phyloP scores from a whole-genome alignment of 140 eudicot species.

The Anethum foeniculum region DNA sequence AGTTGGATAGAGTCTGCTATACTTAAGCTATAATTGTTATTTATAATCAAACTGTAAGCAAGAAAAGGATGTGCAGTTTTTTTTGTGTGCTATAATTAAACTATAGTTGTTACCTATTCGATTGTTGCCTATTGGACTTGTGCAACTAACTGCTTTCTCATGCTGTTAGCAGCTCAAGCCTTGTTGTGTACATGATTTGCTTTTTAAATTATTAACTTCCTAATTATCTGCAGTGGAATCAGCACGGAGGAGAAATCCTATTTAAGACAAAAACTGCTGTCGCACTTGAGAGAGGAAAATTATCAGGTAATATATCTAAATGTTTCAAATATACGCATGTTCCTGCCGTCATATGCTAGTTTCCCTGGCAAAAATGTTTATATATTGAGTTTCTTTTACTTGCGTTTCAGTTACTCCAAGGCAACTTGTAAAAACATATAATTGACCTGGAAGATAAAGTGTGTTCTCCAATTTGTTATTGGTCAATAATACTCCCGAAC shows the following conservation, averaged over 20 bases:
- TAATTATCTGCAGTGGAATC: slow-evolving; percentile 57
- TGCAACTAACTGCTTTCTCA: neutral
- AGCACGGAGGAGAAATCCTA: slow-evolving; percentile 76
- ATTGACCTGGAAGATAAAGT: neutral
- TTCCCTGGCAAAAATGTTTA: neutral
- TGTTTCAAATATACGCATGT: slow-evolving; percentile 1
- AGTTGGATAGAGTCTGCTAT: neutral
- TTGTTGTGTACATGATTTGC: neutral
- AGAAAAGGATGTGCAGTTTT: neutral
- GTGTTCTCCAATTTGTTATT: neutral
- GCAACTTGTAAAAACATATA: neutral
- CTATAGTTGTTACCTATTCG: no score
- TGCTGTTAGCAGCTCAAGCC: neutral
- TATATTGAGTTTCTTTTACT: neutral
- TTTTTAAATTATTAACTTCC: slow-evolving; percentile 1
- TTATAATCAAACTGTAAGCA: neutral
- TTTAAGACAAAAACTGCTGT: slow-evolving; percentile 69
- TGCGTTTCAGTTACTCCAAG: neutral
- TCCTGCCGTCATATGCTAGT: slow-evolving; percentile 9
- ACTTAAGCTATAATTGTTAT: neutral
- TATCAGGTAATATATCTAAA: slow-evolving; percentile 48
- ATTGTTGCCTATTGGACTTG: neutral
- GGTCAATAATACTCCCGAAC: neutral
- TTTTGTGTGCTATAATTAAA: no score
- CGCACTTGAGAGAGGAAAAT: slow-evolving; percentile 92